Evolutionary conservation across 768 basidiomycete species (phyloP).

Genomic region (Hericium erinaceus): DNA sequence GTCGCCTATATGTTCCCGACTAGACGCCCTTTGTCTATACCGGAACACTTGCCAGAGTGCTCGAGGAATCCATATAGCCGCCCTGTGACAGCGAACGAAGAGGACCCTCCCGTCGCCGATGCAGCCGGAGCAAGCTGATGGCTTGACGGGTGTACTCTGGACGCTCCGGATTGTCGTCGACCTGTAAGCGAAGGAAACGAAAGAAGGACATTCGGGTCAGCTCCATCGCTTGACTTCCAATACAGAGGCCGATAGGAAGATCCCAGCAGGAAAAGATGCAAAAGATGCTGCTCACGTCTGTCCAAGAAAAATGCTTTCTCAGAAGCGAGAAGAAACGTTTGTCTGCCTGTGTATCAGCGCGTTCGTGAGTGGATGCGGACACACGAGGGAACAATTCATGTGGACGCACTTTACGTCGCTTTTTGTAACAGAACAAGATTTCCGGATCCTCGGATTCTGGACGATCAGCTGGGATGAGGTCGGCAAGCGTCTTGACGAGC

Average conservation of each 20-base stretch:
- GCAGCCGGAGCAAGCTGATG: conserved; percentile 54
- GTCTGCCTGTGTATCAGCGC: conserved; percentile 51
- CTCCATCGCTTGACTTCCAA: too few relatives aligned
- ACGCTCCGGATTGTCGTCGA: conserved; percentile 53
- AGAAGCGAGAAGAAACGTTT: conserved; percentile 77
- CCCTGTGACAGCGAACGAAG: too few relatives aligned
- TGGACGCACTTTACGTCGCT: conserved; percentile 69
- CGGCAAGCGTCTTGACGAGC: conserved; percentile 67
- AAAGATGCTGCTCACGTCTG: conserved; percentile 35
- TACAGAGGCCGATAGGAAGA: too few relatives aligned
- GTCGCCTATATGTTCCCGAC: too few relatives aligned
- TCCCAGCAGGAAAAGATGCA: too few relatives aligned
- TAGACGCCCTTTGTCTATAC: too few relatives aligned
- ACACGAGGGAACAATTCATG: neutral
- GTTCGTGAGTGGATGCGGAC: neutral
- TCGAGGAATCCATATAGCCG: too few relatives aligned
- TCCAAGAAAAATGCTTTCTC: conserved; percentile 71
- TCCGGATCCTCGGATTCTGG: conserved; percentile 33
- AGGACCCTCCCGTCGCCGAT: neutral
- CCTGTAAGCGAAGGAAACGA: conserved; percentile 25
- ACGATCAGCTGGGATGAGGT: conserved; percentile 35
- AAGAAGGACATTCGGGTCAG: too few relatives aligned
- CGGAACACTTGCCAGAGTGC: too few relatives aligned
- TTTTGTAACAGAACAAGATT: conserved; percentile 87
- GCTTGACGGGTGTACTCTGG: conserved; percentile 52